Evolutionary conservation across 2,329 filamentous ascomycete species (phyloP).

Genomic region (Penicillium paneum): DNA sequence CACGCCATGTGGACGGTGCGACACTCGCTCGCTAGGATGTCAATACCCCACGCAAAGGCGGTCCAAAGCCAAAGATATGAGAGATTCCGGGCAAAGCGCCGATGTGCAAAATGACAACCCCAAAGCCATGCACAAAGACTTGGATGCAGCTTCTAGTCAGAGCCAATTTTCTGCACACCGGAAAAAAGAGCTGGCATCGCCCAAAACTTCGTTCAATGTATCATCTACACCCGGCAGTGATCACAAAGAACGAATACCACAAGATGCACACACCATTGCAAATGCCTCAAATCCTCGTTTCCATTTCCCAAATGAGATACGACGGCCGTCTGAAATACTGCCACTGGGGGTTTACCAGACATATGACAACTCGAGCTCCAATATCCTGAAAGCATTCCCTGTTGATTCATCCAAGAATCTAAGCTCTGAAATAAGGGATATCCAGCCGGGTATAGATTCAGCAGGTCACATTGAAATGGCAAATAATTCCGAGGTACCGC

Average conservation of each 20-base stretch:
- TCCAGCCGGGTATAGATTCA: conserved; percentile 10
- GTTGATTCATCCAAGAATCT: conserved; percentile 5
- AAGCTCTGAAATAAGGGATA: conserved; percentile 7
- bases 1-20: conserved; percentile 38
- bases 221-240: not conserved
- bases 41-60: conserved; percentile 41
- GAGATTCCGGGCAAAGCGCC: conserved; percentile 12
- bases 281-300: conserved; percentile 6
- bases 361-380: conserved; percentile 13
- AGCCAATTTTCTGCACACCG: conserved; percentile 8
- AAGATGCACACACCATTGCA: conserved; percentile 1
- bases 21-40: conserved; percentile 37
- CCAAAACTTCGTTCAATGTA: not conserved
- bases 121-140: not conserved
- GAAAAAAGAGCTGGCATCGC: not conserved
- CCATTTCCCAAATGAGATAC: conserved; percentile 8
- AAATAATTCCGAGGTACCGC: conserved; percentile 16
- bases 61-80: conserved; percentile 30
- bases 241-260: not conserved
- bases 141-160: conserved; percentile 1
- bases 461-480: conserved; percentile 20
- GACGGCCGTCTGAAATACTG: conserved; percentile 3
- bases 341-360: conserved; percentile 9
- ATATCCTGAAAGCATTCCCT: conserved; percentile 11
- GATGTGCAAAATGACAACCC: conserved; percentile 10